Evolutionary conservation across 192 early-diverging fungal species (phyloP).

Genomic region (Mortierella claussenii): DNA sequence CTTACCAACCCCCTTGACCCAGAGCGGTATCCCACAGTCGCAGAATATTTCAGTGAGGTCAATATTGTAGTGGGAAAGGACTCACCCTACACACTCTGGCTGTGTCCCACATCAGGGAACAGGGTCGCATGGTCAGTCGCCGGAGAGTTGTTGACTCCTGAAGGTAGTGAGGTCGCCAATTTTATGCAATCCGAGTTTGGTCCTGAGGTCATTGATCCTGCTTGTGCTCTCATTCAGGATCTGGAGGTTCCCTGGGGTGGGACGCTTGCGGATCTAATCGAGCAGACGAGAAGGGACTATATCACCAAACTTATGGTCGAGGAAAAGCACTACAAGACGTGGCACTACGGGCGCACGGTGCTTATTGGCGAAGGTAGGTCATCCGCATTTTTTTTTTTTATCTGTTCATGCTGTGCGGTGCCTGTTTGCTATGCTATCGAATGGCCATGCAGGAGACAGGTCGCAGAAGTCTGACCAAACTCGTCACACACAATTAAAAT

Average conservation of each 20-base stretch:
- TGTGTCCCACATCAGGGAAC: slow-evolving; percentile 10
- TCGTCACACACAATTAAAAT: no score
- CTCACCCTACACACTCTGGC: slow-evolving; percentile 18
- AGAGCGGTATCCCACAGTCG: slow-evolving; percentile 9
- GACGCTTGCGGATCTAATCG: slow-evolving; percentile 29
- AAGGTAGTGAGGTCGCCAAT: slow-evolving; percentile 12
- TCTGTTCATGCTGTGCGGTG: background rate
- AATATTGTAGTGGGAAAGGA: slow-evolving; percentile 24
- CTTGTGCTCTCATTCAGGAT: slow-evolving; percentile 33
- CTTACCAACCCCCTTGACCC: slow-evolving; percentile 19
- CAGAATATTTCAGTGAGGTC: slow-evolving; percentile 10
- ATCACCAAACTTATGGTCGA: slow-evolving; percentile 47
- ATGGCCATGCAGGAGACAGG: no score
- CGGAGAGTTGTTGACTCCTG: slow-evolving; percentile 34
- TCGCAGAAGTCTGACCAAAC: background rate
- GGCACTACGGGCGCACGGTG: slow-evolving; percentile 35
- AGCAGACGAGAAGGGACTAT: slow-evolving; percentile 6
- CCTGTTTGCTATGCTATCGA: background rate
- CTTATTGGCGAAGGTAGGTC: slow-evolving; percentile 42
- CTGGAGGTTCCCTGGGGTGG: slow-evolving; percentile 28
- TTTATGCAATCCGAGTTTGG: slow-evolving; percentile 49
- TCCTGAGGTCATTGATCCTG: slow-evolving; percentile 39
- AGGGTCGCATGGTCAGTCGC: slow-evolving; percentile 27
- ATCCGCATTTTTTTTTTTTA: background rate
- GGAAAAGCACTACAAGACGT: slow-evolving; percentile 47